These are phyloP conservation scores for Ramalina intermedia DNA, from an alignment of 495 filamentous ascomycete species.

Conservation along the genomic window DNA sequence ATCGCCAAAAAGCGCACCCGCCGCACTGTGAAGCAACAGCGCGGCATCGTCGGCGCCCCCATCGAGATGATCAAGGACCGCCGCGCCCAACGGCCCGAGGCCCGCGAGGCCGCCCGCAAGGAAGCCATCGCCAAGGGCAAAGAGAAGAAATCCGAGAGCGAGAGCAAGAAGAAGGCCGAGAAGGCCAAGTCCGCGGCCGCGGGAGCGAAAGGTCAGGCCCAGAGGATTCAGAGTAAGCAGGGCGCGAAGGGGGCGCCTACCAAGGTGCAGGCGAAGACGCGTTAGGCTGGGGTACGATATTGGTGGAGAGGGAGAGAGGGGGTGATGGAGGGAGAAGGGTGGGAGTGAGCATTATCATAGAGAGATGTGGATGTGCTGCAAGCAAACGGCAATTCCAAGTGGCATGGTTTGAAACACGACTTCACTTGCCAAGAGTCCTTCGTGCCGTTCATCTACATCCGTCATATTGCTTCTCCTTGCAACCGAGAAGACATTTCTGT, in stretches of 20 bases:
- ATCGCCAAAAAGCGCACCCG: conserved; percentile 98
- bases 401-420: too few species aligned
- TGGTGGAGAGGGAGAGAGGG: not conserved
- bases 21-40: conserved; percentile 95
- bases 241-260: conserved; percentile 77
- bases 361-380: too few species aligned
- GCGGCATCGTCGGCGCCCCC: conserved; percentile 95
- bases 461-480: too few species aligned
- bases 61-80: conserved; percentile 99
- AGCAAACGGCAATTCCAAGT: too few species aligned
- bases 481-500: too few species aligned
- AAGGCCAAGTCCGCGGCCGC: conserved; percentile 86
- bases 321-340: conserved; percentile 11
- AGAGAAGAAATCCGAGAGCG: conserved; percentile 82
- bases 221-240: conserved; percentile 85
- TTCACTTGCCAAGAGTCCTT: too few species aligned
- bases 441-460: too few species aligned
- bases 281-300: conserved; percentile 41
- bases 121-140: conserved; percentile 90
- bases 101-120: conserved; percentile 77
- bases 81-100: conserved; percentile 82
- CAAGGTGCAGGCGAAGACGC: conserved; percentile 78
- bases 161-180: conserved; percentile 93
- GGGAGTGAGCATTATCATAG: too few species aligned
- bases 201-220: conserved; percentile 58